phyloP scores from a whole-genome alignment of 345 rosid genomes.

The Citrus cavaleriei region DNA sequence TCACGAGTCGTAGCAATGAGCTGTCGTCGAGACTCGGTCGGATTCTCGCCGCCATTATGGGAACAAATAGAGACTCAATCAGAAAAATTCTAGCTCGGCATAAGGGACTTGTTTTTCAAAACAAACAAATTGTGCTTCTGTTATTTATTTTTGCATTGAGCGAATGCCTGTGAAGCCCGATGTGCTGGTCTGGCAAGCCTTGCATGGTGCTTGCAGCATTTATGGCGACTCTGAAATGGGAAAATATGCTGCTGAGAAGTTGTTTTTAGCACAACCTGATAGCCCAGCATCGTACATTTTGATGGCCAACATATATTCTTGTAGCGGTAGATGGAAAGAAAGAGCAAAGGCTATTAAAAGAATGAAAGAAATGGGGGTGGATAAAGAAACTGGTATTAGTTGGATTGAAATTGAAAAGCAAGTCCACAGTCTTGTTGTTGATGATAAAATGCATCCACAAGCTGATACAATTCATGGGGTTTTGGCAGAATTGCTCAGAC shows the following conservation, averaged over 20 bases:
- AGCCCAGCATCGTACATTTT: conserved; percentile 59
- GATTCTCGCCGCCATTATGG: too few relatives aligned
- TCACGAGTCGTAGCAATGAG: too few relatives aligned
- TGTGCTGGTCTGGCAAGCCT: conserved; percentile 65
- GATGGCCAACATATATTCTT: conserved; percentile 80
- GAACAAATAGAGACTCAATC: too few relatives aligned
- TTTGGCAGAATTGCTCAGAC: conserved; percentile 43
- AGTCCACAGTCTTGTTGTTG: conserved; percentile 72
- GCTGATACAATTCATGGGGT: conserved; percentile 46
- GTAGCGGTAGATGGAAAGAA: conserved; percentile 70
- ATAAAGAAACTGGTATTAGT: conserved; percentile 79
- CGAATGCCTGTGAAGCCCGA: conserved; percentile 48
- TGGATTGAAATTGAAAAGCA: conserved; percentile 83
- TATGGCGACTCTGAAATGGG: conserved; percentile 61
- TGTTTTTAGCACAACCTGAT: conserved; percentile 41
- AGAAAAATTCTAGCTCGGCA: too few relatives aligned
- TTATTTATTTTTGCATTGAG: conserved; percentile 15
- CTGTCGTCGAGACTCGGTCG: too few relatives aligned
- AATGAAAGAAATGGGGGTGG: conserved; percentile 70
- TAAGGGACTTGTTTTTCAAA: too few relatives aligned
- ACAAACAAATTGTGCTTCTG: too few relatives aligned
- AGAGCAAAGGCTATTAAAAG: conserved; percentile 64
- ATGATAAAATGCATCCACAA: conserved; percentile 76
- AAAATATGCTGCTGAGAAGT: conserved; percentile 64
- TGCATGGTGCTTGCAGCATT: conserved; percentile 85